phyloP scores from a whole-genome alignment of 306 rosid species.

The Acacia acuminata region DNA sequence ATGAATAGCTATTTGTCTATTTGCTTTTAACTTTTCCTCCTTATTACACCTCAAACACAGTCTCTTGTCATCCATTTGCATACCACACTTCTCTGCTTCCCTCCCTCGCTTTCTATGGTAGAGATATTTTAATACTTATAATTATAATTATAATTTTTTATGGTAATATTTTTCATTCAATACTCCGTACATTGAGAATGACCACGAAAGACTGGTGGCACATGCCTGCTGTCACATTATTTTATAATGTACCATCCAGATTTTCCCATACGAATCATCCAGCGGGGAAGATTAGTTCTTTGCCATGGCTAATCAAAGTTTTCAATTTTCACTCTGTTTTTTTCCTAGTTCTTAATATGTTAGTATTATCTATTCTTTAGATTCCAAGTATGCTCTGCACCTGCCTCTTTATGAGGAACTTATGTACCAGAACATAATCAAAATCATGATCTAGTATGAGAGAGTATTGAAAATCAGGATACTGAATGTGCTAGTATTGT shows the following conservation, averaged over 20 bases:
- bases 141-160: not conserved
- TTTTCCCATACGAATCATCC: conserved; percentile 44
- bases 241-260: conserved; percentile 29
- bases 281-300: conserved; percentile 42
- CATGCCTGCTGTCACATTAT: conserved; percentile 89
- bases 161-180: conserved; percentile 31
- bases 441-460: too few relatives aligned
- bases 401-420: too few relatives aligned
- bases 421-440: too few relatives aligned
- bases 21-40: conserved; percentile 43
- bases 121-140: not conserved
- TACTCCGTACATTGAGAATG: conserved; percentile 83
- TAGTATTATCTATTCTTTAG: too few relatives aligned
- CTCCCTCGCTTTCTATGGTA: not conserved
- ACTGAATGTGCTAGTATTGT: too few relatives aligned
- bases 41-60: conserved; percentile 21
- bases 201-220: conserved; percentile 92
- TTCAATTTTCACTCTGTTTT: too few relatives aligned
- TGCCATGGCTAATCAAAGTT: conserved; percentile 31
- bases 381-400: too few relatives aligned
- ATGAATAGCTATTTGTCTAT: not conserved
- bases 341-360: too few relatives aligned
- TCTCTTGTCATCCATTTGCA: conserved; percentile 28
- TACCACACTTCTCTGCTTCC: not conserved
- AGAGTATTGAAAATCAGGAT: too few relatives aligned